Percentiles rank a stretch among this genome's conserved stretches.
Evolutionary conservation across 2,329 filamentous ascomycete species (phyloP).

Genomic region (Sclerotinia borealis): DNA sequence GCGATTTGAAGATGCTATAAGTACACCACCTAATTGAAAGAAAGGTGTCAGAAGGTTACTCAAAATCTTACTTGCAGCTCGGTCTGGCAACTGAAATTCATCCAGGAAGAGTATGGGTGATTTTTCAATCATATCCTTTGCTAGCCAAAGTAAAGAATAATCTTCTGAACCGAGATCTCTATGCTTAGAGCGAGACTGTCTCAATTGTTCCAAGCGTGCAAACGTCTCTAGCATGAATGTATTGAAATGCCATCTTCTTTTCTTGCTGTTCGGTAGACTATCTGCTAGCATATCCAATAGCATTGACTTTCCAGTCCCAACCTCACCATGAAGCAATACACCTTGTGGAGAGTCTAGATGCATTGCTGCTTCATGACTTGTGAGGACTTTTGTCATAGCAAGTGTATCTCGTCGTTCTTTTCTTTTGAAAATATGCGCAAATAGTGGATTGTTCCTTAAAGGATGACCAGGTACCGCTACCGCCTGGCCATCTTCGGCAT

Average conservation of each 20-base stretch:
- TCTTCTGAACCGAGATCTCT: constrained; percentile 17
- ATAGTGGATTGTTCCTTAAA: constrained; percentile 52
- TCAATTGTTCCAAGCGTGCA: constrained; percentile 62
- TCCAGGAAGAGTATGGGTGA: constrained; percentile 75
- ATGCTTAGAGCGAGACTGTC: constrained; percentile 32
- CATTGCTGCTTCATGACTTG: constrained; percentile 64
- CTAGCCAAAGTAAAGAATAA: constrained; percentile 56
- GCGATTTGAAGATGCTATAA: constrained; percentile 75
- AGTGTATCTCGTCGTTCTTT: constrained; percentile 50
- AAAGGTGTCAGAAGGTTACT: constrained; percentile 73
- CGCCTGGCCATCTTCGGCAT: constrained; percentile 32
- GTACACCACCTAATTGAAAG: constrained; percentile 74
- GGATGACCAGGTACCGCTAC: constrained; percentile 49
- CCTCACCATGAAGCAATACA: constrained; percentile 72
- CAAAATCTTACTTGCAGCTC: constrained; percentile 70
- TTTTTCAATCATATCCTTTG: constrained; percentile 67
- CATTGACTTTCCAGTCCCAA: constrained; percentile 81
- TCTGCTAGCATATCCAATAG: constrained; percentile 77
- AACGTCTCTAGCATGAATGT: constrained; percentile 79
- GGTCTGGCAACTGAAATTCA: constrained; percentile 78
- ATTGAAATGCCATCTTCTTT: constrained; percentile 76
- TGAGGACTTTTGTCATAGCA: constrained; percentile 62
- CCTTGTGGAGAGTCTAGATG: constrained; percentile 67
- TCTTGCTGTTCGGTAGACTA: constrained; percentile 65
- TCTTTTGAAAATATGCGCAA: constrained; percentile 52